Base-by-base conservation (phyloP, 176 grass and related monocot genomes). In the Canna indica region DNA sequence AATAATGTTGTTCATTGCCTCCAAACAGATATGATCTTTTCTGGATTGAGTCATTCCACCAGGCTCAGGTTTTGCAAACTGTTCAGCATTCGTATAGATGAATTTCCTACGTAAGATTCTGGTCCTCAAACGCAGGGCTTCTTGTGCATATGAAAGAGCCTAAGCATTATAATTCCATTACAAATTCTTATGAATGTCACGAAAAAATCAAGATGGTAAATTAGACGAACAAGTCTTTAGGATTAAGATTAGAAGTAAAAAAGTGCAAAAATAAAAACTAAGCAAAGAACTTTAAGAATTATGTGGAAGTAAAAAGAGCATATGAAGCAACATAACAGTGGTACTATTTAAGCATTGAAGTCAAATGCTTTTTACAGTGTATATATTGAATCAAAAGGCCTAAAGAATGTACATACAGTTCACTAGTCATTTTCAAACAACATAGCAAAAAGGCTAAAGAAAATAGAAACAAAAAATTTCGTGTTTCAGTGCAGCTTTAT, bases 41-140 rank as follows among this genome's bases (percentile, higher is more conserved):
- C 39, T 61, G 33, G 14, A 64, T 59, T 70, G 72, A 63, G 33
- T 53, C 68, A 66, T 47, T 18, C 8, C 41, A 60, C 57, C 70
- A 61, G 6, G 22, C 15, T 38, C 50, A 69, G 56, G 67, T 47
- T 81, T 72, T 2, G 10, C 36, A 44, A 54, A 41, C 24, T 71
- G 65, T 24, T 58, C 59, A 58, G 67, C 27, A 59, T 47, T 32
- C 22, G 47, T 78, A 77, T 83, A 79, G 62, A 79, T 74, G 38
- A 97, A 97, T 64, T 90, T 92, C 64, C 72, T 91, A 56, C 57
- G 83, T 57, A 97, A 84, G 34, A 97, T 77, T 58, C 77, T 97
- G 41, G 60, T 90, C 45, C 86, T 89, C 71, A 97, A 64, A 50
- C 81, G 45, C 30, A 85, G 77, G 17, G 88, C 81, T 71, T 92